Conservation (phyloP, 1,284 basidiomycete genomes). For the Heimioporus punctisporus region DNA sequence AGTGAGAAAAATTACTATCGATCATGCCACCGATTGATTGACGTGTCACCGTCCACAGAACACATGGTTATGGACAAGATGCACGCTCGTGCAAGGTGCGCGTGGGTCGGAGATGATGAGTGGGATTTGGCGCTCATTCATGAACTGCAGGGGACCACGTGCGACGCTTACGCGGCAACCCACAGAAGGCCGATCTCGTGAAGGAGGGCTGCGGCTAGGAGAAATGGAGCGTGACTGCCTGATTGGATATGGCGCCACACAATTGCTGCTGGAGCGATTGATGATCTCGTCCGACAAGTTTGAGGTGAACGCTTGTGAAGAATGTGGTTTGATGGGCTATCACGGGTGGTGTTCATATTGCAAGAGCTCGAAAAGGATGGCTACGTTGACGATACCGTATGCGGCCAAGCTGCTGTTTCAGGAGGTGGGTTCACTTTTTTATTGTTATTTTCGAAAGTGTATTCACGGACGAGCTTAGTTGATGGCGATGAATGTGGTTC, state of each 20-base stretch:
- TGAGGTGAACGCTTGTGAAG: no score
- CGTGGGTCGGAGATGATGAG: no score
- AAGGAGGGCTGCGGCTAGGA: slow-evolving; percentile 99
- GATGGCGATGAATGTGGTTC: no score
- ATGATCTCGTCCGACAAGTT: slow-evolving; percentile 88
- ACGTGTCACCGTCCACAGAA: no score
- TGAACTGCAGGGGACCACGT: slow-evolving; percentile 93
- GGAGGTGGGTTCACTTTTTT: no score
- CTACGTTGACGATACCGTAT: slow-evolving; percentile 91
- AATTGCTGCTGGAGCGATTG: slow-evolving; percentile 95
- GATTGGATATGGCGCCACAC: slow-evolving; percentile 99
- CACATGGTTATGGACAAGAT: slow-evolving; percentile 99
- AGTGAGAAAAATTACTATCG: slow-evolving; percentile 55
- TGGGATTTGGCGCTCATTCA: no score
- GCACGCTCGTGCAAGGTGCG: slow-evolving; percentile 97
- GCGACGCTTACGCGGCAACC: slow-evolving; percentile 98
- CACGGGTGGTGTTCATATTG: no score
- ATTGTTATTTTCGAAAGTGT: no score
- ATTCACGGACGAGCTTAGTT: no score
- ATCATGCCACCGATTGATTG: slow-evolving; percentile 21
- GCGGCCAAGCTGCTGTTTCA: slow-evolving; percentile 94
- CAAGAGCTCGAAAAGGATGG: no score
- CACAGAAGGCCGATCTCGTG: slow-evolving; percentile 98
- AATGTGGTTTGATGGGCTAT: no score
- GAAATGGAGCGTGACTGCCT: slow-evolving; percentile 99